Base-by-base conservation (phyloP, 2,329 filamentous ascomycete species). In the Cadophora sp. region DNA sequence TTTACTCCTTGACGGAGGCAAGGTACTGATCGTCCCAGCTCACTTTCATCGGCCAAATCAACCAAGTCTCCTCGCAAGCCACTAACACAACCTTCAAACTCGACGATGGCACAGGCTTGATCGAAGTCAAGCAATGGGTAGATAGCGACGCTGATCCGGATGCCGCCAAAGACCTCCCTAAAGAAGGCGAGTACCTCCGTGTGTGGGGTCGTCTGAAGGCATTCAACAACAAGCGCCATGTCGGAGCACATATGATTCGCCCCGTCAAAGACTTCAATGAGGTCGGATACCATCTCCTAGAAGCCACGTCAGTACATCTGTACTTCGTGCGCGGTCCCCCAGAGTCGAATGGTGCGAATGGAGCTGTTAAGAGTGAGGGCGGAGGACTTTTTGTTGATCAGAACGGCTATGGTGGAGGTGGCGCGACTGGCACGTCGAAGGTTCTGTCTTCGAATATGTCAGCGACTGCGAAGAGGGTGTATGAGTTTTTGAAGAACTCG, bases 51-150 rank as follows among this genome's bases (percentile, higher is more conserved):
- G 96, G 93, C 63, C 95, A 97, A 84, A 90, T 99, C 75, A 93
- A 94, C 79, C 90, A 90, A 81, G 89, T 97, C 80, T 92, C 89
- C 77, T 86, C 87, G n/a, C 93, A 97, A 82, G 87, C 91, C 50
- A 97, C 95, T 73, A 97, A 97, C 82, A 89, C 94, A 73, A 97
- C 93, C 56, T 97, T 97, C 86, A 92, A 91, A 76, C 84, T 99
- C 75, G 96, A 99, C 81, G 96, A 99, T 80, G 96, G 96, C 79
- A 99, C 97, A 0, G 94, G 93, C 69, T 86, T 90, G 70, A 91
- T 97, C 75, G 97, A 99, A 80, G 94, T 93, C 73, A 97, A 96
- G 83, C 90, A 92, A 79, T 97, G 92, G 91, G 85, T 92, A 67
- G 83, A 85, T 43, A 79, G 80, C 6, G 79, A 80, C 76, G 79